Evolutionary conservation across 2,329 filamentous ascomycete species (phyloP).

Genomic region (Aspergillus fijiensis): DNA sequence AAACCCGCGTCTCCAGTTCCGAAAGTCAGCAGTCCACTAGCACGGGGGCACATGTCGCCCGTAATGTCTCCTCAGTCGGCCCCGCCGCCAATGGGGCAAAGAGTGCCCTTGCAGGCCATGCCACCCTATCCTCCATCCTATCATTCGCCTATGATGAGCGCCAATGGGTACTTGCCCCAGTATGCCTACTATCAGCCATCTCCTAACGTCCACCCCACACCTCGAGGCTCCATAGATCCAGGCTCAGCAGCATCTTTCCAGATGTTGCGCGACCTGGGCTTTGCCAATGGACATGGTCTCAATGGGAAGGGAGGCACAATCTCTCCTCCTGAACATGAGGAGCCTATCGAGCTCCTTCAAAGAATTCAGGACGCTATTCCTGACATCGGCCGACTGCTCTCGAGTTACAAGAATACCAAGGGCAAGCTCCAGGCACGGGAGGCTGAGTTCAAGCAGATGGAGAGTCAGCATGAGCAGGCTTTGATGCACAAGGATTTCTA

Average conservation of each 20-base stretch:
- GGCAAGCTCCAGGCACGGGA: conserved; percentile 51
- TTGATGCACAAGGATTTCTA: conserved; percentile 55
- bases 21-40: conserved; percentile 38
- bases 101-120: conserved; percentile 26
- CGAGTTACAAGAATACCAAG: conserved; percentile 53
- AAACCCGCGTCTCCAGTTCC: conserved; percentile 30
- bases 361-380: conserved; percentile 49
- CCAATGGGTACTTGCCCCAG: conserved; percentile 32
- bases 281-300: conserved; percentile 24
- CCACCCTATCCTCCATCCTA: conserved; percentile 29
- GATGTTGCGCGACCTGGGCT: conserved; percentile 29
- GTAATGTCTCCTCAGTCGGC: conserved; percentile 34
- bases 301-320: conserved; percentile 27
- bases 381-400: conserved; percentile 45
- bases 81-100: conserved; percentile 20
- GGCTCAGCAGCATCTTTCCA: conserved; percentile 34
- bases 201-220: conserved; percentile 29
- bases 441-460: conserved; percentile 50
- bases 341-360: conserved; percentile 42
- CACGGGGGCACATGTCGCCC: conserved; percentile 39
- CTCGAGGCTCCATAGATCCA: conserved; percentile 31
- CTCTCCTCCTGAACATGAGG: conserved; percentile 33
- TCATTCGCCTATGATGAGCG: conserved; percentile 39
- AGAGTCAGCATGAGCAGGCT: conserved; percentile 52
- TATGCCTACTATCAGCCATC: conserved; percentile 33